A percentile compares a stretch with the other conserved stretches of the same genome.
These are phyloP conservation scores for Stentor coeruleus DNA, from an alignment of 73 alveolate species.

Conservation along the genomic window DNA sequence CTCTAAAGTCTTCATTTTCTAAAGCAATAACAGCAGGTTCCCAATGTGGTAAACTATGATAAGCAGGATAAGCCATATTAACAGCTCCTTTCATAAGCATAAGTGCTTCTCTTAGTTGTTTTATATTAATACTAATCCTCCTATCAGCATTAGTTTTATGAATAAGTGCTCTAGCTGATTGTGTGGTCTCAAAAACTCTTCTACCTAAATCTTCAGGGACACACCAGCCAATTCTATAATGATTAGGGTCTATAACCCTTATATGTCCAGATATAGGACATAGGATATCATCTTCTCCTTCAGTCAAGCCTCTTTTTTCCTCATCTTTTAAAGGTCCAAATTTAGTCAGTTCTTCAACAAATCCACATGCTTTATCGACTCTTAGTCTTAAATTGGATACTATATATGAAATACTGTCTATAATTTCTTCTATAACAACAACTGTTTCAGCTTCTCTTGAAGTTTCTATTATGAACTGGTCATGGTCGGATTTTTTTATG, in stretches of 20 bases:
- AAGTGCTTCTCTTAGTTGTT: slow-evolving; percentile 58
- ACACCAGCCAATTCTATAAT: slow-evolving; percentile 86
- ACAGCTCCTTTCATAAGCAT: slow-evolving; percentile 83
- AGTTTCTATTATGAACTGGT: slow-evolving; percentile 80
- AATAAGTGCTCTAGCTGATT: slow-evolving; percentile 71
- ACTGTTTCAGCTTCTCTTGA: slow-evolving; percentile 49
- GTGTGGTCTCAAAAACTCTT: slow-evolving; percentile 77
- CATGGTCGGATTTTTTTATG: slow-evolving; percentile 75
- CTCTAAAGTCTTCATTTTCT: slow-evolving; percentile 77
- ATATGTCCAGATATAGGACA: slow-evolving; percentile 77
- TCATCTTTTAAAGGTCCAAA: slow-evolving; percentile 89
- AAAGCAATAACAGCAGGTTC: slow-evolving; percentile 88
- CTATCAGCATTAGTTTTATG: slow-evolving; percentile 74
- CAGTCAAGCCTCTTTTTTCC: slow-evolving; percentile 84
- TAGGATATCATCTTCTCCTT: slow-evolving; percentile 55
- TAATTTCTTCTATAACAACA: slow-evolving; percentile 63
- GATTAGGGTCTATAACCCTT: slow-evolving; percentile 49
- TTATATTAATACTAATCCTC: slow-evolving; percentile 52
- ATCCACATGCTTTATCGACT: slow-evolving; percentile 57
- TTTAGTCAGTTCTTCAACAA: slow-evolving; percentile 65
- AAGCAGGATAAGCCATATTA: slow-evolving; percentile 97
- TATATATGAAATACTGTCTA: no score
- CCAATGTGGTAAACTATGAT: slow-evolving; percentile 94
- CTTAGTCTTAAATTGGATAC: slow-evolving; percentile 64
- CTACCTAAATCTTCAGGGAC: slow-evolving; percentile 78